Percentiles rank a stretch among this genome's conserved stretches.
Conservation (phyloP, 202 grass and related monocot genomes). For the Setaria viridis region DNA sequence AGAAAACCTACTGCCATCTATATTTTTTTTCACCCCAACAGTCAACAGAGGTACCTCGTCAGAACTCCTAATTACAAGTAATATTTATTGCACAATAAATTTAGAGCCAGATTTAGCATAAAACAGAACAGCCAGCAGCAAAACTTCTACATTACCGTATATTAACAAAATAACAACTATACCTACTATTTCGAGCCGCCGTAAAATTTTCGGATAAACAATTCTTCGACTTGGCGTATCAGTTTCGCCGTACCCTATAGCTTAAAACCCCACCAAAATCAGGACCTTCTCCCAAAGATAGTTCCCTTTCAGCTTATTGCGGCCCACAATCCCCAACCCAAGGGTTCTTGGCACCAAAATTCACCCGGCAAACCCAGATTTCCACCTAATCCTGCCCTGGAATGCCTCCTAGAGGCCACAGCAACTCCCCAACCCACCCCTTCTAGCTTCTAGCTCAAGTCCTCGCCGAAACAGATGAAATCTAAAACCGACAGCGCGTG, state of each 20-base stretch:
- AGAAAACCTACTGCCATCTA: neutral
- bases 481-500: neutral
- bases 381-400: constrained; percentile 1
- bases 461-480: neutral
- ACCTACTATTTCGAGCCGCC: neutral
- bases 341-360: neutral
- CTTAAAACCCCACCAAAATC: neutral
- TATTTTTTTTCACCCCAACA: neutral
- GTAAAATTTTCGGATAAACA: neutral
- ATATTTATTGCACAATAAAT: neutral
- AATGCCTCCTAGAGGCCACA: neutral
- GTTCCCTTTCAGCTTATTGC: neutral
- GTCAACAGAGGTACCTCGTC: neutral
- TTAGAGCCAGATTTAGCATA: neutral
- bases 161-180: neutral
- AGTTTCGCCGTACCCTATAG: neutral
- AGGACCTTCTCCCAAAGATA: constrained; percentile 8
- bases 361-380: neutral
- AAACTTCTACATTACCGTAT: neutral
- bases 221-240: neutral
- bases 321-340: neutral
- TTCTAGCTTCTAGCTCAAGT: constrained; percentile 1
- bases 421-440: neutral
- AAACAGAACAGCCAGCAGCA: neutral
- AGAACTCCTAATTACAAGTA: neutral